Evolutionary conservation across 2,329 filamentous ascomycete species (phyloP).

Genomic region (Neofusicoccum ribis): DNA sequence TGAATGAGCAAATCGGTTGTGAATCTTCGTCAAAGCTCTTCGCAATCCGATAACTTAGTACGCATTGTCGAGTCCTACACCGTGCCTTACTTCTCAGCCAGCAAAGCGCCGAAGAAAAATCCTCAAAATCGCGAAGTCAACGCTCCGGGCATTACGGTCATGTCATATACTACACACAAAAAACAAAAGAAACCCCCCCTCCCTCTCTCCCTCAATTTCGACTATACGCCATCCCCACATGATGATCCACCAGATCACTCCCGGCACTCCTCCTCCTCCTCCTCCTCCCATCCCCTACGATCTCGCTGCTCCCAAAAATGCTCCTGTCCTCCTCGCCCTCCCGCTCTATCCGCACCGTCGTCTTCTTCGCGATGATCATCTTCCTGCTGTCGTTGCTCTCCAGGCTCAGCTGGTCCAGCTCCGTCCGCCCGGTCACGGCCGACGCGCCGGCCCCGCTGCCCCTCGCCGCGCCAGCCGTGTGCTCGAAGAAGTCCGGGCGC

Average conservation of each 20-base stretch:
- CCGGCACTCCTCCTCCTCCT: not conserved
- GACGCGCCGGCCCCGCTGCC: not conserved
- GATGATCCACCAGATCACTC: not conserved
- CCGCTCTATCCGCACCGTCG: constrained; percentile 32
- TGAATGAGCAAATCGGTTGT: no score
- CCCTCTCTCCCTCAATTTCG: not conserved
- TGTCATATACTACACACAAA: not conserved
- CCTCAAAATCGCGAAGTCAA: not conserved
- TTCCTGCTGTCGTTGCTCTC: constrained; percentile 23
- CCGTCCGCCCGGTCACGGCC: constrained; percentile 10
- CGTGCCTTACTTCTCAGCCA: no score
- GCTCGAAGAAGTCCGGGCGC: constrained; percentile 26
- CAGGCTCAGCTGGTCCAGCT: constrained; percentile 24
- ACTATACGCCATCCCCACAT: not conserved
- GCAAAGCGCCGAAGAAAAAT: no score
- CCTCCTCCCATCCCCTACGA: not conserved
- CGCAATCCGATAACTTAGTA: no score
- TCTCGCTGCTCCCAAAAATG: no score
- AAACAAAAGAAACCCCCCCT: not conserved
- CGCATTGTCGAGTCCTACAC: no score
- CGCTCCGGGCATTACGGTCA: not conserved
- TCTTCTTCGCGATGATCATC: constrained; percentile 33
- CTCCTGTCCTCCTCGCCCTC: not conserved
- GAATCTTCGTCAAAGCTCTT: no score
- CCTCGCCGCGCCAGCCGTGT: constrained; percentile 26